These are phyloP conservation scores for Ogataea neopini DNA, from an alignment of 805 yeast genomes.

Conservation along the genomic window DNA sequence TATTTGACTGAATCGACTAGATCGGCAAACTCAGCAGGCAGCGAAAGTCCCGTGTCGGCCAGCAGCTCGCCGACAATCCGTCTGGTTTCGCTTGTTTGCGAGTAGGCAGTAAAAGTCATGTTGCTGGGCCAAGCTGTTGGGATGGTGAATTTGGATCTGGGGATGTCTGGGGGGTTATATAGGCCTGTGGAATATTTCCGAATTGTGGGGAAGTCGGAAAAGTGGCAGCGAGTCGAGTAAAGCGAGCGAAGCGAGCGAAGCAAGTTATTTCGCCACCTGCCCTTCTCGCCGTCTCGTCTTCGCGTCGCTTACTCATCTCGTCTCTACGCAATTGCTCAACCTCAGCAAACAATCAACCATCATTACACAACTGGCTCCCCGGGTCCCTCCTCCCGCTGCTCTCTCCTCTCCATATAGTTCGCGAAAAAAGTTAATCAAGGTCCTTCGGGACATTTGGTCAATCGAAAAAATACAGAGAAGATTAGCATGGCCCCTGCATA, in stretches of 20 bases:
- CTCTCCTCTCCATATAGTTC: neutral
- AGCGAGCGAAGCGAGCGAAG: no score
- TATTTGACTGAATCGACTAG: slow-evolving; percentile 11
- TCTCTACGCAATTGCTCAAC: no score
- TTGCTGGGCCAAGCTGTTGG: neutral
- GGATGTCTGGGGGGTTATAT: no score
- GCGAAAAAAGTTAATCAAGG: slow-evolving; percentile 14
- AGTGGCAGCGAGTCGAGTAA: neutral
- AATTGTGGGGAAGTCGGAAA: slow-evolving; percentile 3
- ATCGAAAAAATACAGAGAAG: slow-evolving; percentile 99
- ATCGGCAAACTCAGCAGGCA: slow-evolving; percentile 22
- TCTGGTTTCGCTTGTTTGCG: slow-evolving; percentile 14
- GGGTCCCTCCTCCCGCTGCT: neutral
- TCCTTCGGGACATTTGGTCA: slow-evolving; percentile 95
- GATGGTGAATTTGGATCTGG: neutral
- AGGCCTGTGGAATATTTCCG: no score
- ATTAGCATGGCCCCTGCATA: slow-evolving; percentile 99
- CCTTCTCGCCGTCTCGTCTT: no score
- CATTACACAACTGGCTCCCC: no score
- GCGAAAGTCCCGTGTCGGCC: slow-evolving; percentile 9
- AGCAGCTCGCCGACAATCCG: slow-evolving; percentile 13
- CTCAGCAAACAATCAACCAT: no score
- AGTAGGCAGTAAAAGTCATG: slow-evolving; percentile 12
- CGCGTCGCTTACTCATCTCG: no score
- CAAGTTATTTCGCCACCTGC: no score